These are phyloP conservation scores for Flaveria trinervia DNA, from an alignment of 129 eudicot genomes.

Conservation along the genomic window DNA sequence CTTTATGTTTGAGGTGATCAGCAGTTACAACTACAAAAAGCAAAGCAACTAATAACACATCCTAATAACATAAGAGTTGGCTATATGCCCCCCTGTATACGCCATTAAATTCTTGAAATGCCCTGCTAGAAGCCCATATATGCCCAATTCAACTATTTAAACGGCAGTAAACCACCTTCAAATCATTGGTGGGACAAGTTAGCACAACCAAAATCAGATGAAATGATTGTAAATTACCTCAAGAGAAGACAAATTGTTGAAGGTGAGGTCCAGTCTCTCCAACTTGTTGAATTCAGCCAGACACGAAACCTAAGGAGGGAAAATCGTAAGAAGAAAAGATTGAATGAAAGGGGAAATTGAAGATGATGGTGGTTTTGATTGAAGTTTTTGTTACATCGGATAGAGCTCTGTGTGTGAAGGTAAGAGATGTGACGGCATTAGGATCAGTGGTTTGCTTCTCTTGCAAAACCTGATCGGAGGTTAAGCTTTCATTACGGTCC, in stretches of 20 bases:
- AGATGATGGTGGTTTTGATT: neutral
- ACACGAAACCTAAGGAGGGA: conserved; percentile 61
- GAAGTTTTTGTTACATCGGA: conserved; percentile 51
- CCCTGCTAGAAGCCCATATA: no score
- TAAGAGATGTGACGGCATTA: conserved; percentile 53
- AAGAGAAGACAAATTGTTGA: conserved; percentile 72
- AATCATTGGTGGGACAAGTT: no score
- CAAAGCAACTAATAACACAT: no score
- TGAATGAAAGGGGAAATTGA: neutral
- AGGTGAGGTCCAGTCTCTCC: conserved; percentile 78
- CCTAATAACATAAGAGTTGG: no score
- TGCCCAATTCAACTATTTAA: no score
- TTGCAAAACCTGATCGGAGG: conserved; percentile 56
- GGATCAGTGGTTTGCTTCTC: conserved; percentile 62
- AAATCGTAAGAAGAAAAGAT: neutral
- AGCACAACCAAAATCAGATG: neutral
- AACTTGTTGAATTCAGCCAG: conserved; percentile 68
- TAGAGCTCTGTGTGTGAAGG: conserved; percentile 85
- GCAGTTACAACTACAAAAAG: no score
- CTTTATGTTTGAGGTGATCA: no score
- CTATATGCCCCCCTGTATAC: no score
- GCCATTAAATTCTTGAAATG: no score
- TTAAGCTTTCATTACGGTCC: conserved; percentile 54
- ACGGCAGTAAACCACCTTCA: no score
- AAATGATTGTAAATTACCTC: conserved; percentile 48